Base-by-base conservation (phyloP, 148 eudicot species). In the Rheum nobile region DNA sequence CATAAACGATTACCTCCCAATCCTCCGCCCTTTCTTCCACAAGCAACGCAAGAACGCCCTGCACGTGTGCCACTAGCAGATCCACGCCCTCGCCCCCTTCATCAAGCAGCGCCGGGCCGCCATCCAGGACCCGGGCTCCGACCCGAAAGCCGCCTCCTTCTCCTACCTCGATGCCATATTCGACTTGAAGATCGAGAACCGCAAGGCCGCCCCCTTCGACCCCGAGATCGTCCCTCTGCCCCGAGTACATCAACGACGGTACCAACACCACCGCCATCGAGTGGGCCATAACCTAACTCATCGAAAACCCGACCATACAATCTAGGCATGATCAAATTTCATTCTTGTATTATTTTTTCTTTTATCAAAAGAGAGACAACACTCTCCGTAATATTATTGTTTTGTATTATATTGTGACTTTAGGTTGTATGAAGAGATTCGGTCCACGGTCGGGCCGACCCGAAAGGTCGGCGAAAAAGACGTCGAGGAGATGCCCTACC, bases 241-340 rank as follows among this genome's bases (percentile, higher is more conserved):
- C 98, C 1, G 98, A 94, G 80, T 90, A 88, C 46, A 48, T 94
- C 35, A 94, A 94, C 50, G 97, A 97, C 2, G 98, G 98, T 11
- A 94, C 97, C 0, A 97, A 94, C 80, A 94, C 98, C 0, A 94
- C 98, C 0, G 98, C 79, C 0, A 90, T 94, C 22, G 98, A 94
- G 75, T 94, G 98, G 98, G 98, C 88, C 21, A 74, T 94, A 0
- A 97, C 80, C 6, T 72, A 96, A 54, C 8, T 94, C 68, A 94
- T 94, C 28, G 93, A 91, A 57, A 87, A 86, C 74, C 96, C 96
- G 8, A 1, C 31, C 0, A 82, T 89, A 13, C 98, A 94, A 29
- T 13, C 83, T 3, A 65, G 70, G 70, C 21, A 65, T 4, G 68
- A 31, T 31, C 54, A 19, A 22, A 24, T 54, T 1, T 54, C 31